A percentile compares a stretch with the other conserved stretches of the same genome.
phyloP scores from a whole-genome alignment of 1,284 basidiomycete genomes.

The Moesziomyces sp. region DNA sequence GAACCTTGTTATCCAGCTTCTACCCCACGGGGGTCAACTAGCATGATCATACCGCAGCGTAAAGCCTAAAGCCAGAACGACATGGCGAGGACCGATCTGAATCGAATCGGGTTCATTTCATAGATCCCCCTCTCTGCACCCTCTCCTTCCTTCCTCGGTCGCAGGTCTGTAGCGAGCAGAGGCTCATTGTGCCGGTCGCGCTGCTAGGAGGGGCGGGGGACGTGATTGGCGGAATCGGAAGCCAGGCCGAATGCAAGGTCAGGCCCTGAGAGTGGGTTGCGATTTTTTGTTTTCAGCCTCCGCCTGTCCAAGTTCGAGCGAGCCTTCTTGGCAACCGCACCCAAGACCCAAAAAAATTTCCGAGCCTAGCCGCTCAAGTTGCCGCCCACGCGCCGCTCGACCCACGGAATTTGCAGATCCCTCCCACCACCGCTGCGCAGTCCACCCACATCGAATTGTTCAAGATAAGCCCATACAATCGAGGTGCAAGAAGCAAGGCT shows the following conservation, averaged over 20 bases:
- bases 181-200: constrained; percentile 11
- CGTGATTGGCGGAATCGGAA: background rate
- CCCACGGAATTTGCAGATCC: constrained; percentile 2
- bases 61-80: background rate
- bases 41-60: background rate
- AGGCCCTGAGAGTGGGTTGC: background rate
- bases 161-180: background rate
- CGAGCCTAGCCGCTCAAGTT: constrained; percentile 13
- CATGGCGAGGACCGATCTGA: background rate
- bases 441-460: too few species aligned
- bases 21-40: too few species aligned
- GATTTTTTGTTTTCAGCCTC: constrained; percentile 4
- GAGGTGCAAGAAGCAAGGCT: too few species aligned
- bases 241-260: background rate
- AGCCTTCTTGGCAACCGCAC: background rate
- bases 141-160: background rate
- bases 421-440: too few species aligned
- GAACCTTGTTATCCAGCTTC: too few species aligned
- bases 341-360: background rate
- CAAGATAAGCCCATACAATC: too few species aligned
- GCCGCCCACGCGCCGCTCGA: constrained; percentile 6
- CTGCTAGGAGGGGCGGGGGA: background rate
- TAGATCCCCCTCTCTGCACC: background rate
- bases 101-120: background rate
- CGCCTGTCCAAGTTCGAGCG: constrained; percentile 18